Evolutionary conservation across 495 filamentous ascomycete species (phyloP), one percentile per base, ranked within the genome.

Genomic region (Hypoxylon subgilvum): DNA sequence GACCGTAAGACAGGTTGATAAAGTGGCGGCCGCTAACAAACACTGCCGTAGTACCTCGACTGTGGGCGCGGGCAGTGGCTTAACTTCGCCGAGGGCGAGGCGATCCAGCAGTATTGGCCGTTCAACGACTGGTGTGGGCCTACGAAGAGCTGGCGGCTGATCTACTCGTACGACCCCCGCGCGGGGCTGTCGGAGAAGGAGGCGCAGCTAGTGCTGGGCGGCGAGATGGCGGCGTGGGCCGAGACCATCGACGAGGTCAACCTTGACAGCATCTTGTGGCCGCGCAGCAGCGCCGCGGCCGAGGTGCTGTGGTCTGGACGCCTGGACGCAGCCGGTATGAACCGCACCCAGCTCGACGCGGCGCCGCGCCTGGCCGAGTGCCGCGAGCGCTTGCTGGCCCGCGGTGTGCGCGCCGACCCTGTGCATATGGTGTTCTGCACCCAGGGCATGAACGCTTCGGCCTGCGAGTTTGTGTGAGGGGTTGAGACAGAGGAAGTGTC

Each of bases 11-110:
- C n/a, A n/a, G n/a, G n/a, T n/a, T n/a, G n/a, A n/a, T n/a, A n/a
- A n/a, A n/a, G n/a, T n/a, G n/a, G n/a, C n/a, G n/a, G n/a, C n/a
- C n/a, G n/a, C n/a, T n/a, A n/a, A n/a, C n/a, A n/a, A n/a, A 7
- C 23, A 45, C 18, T 23, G 17, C 4, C 0, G 6, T 38, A 86
- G 84, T 91, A 92, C 60, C 84, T 93, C 50, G 89, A 93, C 79
- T 93, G 89, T 67, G 89, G 89, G 13, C 79, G 82, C 43, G 88
- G 89, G 25, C 81, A 89, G 60, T 94, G 87, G 86, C 77, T 93
- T 49, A 83, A 87, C 76, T 85, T 87, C 47, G 69, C 61, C 18
- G 77, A 77, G 41, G 78, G 76, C 25, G 69, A 67, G 0, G 61
- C 73, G 9, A 75, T 75, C 58, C 18, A 66, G 7, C 48, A 68